Conservation (phyloP, 495 filamentous ascomycete genomes). For the Aspergillus ostianus region DNA sequence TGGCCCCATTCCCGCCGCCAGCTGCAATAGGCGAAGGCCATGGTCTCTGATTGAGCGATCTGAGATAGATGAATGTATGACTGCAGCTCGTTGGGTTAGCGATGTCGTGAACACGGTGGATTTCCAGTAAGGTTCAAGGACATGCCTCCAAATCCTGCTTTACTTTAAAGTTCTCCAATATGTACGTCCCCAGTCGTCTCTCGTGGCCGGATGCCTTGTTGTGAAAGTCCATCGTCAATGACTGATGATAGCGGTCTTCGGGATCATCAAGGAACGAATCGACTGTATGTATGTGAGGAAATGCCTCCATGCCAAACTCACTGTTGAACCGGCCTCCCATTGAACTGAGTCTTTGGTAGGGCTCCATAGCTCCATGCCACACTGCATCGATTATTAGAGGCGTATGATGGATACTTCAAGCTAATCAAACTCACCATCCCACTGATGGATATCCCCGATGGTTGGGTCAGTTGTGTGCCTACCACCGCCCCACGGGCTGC, state of each 20-base stretch:
- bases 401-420: not conserved
- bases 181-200: slow-evolving; percentile 10
- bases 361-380: slow-evolving; percentile 79
- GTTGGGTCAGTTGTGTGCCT: slow-evolving; percentile 64
- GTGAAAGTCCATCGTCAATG: slow-evolving; percentile 14
- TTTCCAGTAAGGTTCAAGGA: too few species aligned
- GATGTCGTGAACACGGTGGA: too few species aligned
- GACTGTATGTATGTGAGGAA: slow-evolving; percentile 10
- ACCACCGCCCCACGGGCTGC: slow-evolving; percentile 53
- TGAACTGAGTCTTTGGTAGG: slow-evolving; percentile 76
- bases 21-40: slow-evolving; percentile 11
- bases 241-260: slow-evolving; percentile 6
- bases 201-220: slow-evolving; percentile 14
- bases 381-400: slow-evolving; percentile 29
- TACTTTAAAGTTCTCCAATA: slow-evolving; percentile 11
- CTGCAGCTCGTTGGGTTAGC: not conserved
- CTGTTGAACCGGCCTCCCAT: slow-evolving; percentile 76
- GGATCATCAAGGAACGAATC: slow-evolving; percentile 1
- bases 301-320: slow-evolving; percentile 72
- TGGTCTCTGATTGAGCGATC: slow-evolving; percentile 14
- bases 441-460: slow-evolving; percentile 84
- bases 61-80: slow-evolving; percentile 13
- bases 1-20: slow-evolving; percentile 14
- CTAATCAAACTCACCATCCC: slow-evolving; percentile 50
- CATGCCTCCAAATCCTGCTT: slow-evolving; percentile 2